These are phyloP conservation scores for Spathaspora girioi DNA, from an alignment of 805 yeast species.

Conservation along the genomic window DNA sequence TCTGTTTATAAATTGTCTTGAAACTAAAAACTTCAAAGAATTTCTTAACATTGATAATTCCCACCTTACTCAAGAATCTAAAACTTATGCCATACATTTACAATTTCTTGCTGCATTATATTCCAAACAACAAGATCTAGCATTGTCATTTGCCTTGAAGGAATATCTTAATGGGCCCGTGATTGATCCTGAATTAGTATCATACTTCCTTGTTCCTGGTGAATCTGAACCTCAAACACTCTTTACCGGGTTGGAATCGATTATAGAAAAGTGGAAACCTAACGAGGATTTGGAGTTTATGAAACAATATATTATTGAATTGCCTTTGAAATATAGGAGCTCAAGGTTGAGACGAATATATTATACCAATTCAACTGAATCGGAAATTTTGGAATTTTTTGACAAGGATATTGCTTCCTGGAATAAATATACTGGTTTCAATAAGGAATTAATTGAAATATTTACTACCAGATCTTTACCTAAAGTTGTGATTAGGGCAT, in stretches of 20 bases:
- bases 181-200: not conserved
- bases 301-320: not conserved
- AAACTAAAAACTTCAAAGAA: not conserved
- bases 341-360: not conserved
- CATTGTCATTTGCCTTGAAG: not conserved
- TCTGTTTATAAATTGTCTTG: not conserved
- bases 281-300: not conserved
- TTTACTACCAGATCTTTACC: not conserved
- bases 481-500: not conserved
- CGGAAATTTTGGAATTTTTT: slow-evolving; percentile 3
- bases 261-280: not conserved
- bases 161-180: not conserved
- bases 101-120: slow-evolving; percentile 2
- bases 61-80: not conserved
- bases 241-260: not conserved
- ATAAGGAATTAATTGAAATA: not conserved
- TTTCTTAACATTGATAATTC: not conserved
- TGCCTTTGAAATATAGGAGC: not conserved
- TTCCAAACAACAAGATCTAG: not conserved
- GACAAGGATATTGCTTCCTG: not conserved
- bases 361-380: not conserved
- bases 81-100: slow-evolving; percentile 6
- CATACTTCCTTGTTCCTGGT: not conserved
- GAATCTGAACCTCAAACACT: not conserved
- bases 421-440: not conserved